Evolutionary conservation across 371 early-diverging fungal genomes (phyloP).

Genomic region (Mucor lusitanicus): DNA sequence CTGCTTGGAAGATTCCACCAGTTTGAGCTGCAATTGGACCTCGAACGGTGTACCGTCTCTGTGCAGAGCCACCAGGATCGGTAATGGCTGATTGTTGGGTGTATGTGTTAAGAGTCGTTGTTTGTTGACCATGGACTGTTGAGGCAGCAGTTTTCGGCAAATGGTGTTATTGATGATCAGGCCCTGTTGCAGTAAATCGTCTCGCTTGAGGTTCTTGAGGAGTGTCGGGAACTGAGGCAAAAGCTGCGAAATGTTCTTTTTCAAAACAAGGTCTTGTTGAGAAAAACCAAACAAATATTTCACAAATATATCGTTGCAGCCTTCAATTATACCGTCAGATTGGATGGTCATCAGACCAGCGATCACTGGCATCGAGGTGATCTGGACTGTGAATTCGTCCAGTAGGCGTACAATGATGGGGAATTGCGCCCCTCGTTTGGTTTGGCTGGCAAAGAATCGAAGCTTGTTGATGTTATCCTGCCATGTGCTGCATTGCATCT

Average conservation of each 20-base stretch:
- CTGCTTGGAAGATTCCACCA: slow-evolving; percentile 27
- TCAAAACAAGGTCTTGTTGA: slow-evolving; percentile 52
- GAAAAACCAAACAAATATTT: slow-evolving; percentile 70
- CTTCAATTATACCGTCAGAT: slow-evolving; percentile 56
- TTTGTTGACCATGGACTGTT: slow-evolving; percentile 7
- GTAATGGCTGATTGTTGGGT: slow-evolving; percentile 44
- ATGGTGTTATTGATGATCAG: slow-evolving; percentile 41
- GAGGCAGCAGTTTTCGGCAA: slow-evolving; percentile 30
- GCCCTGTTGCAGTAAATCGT: slow-evolving; percentile 39
- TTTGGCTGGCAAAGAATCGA: slow-evolving; percentile 63
- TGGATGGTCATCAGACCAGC: slow-evolving; percentile 68
- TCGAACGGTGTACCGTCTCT: slow-evolving; percentile 66
- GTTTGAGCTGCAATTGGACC: slow-evolving; percentile 65
- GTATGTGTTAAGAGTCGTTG: slow-evolving; percentile 30
- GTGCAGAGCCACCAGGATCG: slow-evolving; percentile 62
- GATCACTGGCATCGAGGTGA: slow-evolving; percentile 71
- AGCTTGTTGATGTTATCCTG: slow-evolving; percentile 44
- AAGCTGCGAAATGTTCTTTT: slow-evolving; percentile 52
- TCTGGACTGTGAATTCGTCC: slow-evolving; percentile 39
- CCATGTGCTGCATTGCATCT: neutral
- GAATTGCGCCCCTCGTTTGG: slow-evolving; percentile 58
- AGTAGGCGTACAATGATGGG: slow-evolving; percentile 56
- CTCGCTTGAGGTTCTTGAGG: slow-evolving; percentile 40
- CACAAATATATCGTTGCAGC: slow-evolving; percentile 66
- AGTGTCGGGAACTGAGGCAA: slow-evolving; percentile 65